phyloP scores from a whole-genome alignment of 306 rosid species.

The Prunus campanulata region DNA sequence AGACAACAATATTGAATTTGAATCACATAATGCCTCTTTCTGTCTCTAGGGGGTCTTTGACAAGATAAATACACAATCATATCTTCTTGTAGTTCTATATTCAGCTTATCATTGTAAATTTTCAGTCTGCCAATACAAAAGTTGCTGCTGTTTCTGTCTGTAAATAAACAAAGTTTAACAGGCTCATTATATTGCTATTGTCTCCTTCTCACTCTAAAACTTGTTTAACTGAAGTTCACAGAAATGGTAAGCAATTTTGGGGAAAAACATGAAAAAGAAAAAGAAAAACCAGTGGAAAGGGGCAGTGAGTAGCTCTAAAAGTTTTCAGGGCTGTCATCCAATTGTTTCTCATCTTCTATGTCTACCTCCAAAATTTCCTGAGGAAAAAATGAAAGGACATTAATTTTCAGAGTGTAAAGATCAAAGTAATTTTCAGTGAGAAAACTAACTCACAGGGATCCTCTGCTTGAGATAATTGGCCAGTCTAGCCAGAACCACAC shows the following conservation, averaged over 20 bases:
- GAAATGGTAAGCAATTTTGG: too few relatives aligned
- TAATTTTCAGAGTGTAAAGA: not conserved
- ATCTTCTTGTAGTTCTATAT: too few relatives aligned
- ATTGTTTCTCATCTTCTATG: constrained; percentile 83
- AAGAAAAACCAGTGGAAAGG: not conserved
- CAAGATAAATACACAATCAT: too few relatives aligned
- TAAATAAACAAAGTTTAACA: too few relatives aligned
- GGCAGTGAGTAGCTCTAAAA: constrained; percentile 36
- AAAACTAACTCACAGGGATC: constrained; percentile 63
- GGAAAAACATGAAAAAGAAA: not conserved
- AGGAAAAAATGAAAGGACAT: not conserved
- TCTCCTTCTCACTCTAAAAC: too few relatives aligned
- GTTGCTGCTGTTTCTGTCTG: not conserved
- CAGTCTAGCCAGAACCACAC: constrained; percentile 64
- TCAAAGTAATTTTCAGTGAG: not conserved
- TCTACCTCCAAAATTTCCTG: constrained; percentile 97
- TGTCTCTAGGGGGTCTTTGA: too few relatives aligned
- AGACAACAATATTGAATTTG: too few relatives aligned
- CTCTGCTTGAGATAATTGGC: constrained; percentile 82
- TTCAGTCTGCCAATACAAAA: not conserved
- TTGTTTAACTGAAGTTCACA: too few relatives aligned
- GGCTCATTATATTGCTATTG: too few relatives aligned
- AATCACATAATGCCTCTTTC: too few relatives aligned
- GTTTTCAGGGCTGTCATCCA: constrained; percentile 90
- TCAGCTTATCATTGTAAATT: too few relatives aligned